phyloP scores from a whole-genome alignment of 768 basidiomycete genomes.

The Mycena galopus region DNA sequence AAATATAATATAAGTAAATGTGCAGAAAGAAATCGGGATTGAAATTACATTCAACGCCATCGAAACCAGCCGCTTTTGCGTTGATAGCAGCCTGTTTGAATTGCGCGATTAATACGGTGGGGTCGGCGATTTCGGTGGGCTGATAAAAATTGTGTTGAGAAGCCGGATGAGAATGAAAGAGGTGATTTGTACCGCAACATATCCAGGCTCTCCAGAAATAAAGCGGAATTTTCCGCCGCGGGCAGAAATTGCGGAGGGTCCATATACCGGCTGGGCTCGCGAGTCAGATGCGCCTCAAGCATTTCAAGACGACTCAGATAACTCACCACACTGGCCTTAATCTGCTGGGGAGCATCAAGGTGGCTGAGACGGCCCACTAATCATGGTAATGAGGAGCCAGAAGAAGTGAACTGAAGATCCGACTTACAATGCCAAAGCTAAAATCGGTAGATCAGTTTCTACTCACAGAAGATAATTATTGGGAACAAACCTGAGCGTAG shows the following conservation, averaged over 20 bases:
- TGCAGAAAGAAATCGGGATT: too few relatives aligned
- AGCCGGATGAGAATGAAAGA: background rate
- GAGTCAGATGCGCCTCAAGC: background rate
- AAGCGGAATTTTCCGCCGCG: slow-evolving; percentile 44
- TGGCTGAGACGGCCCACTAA: slow-evolving; percentile 27
- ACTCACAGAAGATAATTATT: slow-evolving; percentile 37
- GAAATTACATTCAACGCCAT: background rate
- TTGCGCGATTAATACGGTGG: background rate
- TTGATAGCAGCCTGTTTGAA: background rate
- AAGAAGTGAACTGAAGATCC: background rate
- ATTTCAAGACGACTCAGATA: background rate
- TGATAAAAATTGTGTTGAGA: background rate
- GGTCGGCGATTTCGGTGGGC: background rate
- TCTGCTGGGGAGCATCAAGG: slow-evolving; percentile 15
- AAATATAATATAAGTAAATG: background rate
- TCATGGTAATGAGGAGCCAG: background rate
- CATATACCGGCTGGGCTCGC: slow-evolving; percentile 23
- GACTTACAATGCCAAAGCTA: slow-evolving; percentile 36
- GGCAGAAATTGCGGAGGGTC: slow-evolving; percentile 32
- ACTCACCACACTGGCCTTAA: slow-evolving; percentile 12
- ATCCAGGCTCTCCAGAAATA: slow-evolving; percentile 39
- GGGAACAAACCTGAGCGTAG: slow-evolving; percentile 45
- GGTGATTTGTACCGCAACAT: slow-evolving; percentile 34
- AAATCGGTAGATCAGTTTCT: background rate
- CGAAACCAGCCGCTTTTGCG: background rate